Conservation (phyloP, 495 filamentous ascomycete genomes). For the Glonium stellatum region DNA sequence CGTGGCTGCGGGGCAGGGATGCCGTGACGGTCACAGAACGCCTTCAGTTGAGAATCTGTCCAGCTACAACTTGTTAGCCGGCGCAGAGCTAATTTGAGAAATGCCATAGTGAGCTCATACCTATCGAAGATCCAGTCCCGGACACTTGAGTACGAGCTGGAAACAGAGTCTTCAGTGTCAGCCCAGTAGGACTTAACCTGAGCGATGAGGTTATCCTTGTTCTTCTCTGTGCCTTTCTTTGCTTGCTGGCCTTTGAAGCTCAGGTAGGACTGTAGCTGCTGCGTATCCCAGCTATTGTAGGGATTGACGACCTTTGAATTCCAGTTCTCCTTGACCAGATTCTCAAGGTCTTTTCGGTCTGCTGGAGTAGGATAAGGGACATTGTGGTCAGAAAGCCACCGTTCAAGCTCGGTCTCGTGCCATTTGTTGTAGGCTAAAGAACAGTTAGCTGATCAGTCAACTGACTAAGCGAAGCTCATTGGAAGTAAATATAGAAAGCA, state of each 20-base stretch:
- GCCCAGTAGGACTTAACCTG: conserved; percentile 68
- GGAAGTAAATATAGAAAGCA: conserved; percentile 1
- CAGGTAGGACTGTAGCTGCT: conserved; percentile 59
- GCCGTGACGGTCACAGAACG: conserved; percentile 80
- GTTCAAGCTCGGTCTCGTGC: conserved; percentile 95
- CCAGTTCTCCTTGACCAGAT: conserved; percentile 80
- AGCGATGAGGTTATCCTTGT: conserved; percentile 58
- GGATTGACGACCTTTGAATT: conserved; percentile 51
- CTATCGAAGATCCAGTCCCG: conserved; percentile 93
- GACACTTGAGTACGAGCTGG: conserved; percentile 60
- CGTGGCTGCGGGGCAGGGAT: conserved; percentile 82
- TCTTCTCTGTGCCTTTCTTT: conserved; percentile 53
- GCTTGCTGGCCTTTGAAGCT: conserved; percentile 59
- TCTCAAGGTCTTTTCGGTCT: conserved; percentile 48
- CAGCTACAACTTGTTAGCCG: conserved; percentile 48
- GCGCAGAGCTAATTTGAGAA: conserved; percentile 16
- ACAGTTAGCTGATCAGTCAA: not conserved
- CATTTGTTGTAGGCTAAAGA: conserved; percentile 89
- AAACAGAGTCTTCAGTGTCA: conserved; percentile 64
- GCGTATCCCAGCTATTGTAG: conserved; percentile 65
- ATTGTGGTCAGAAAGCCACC: conserved; percentile 92
- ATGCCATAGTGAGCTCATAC: conserved; percentile 45
- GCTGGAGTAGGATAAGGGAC: conserved; percentile 58
- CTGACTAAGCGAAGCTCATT: not conserved
- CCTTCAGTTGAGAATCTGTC: conserved; percentile 81